Percentiles rank a stretch among this genome's conserved stretches.
These are phyloP conservation scores for Neurospora sp. DNA, from an alignment of 495 filamentous ascomycete species.

Conservation along the genomic window DNA sequence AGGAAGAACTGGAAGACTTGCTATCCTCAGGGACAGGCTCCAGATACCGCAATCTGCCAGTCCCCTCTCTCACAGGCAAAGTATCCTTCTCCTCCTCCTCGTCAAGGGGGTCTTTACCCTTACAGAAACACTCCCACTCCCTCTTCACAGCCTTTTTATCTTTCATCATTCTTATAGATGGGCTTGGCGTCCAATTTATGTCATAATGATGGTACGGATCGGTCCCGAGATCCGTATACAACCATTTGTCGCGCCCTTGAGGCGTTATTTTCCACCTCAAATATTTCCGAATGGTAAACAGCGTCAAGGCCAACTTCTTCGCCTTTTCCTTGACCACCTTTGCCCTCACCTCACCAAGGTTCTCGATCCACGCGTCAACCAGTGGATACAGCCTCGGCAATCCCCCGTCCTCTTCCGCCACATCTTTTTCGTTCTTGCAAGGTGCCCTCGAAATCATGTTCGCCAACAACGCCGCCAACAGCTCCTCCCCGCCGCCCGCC, in stretches of 20 bases:
- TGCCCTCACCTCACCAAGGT: not conserved
- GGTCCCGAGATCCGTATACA: not conserved
- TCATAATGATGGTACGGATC: not conserved
- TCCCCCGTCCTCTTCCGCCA: slow-evolving; percentile 7
- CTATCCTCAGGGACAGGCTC: not conserved
- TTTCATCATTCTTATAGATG: slow-evolving; percentile 10
- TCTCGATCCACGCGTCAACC: slow-evolving; percentile 33
- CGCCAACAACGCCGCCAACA: slow-evolving; percentile 28
- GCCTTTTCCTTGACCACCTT: not conserved
- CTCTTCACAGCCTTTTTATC: not conserved
- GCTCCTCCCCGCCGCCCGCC: slow-evolving; percentile 24
- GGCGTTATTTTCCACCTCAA: not conserved
- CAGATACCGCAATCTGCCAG: not conserved
- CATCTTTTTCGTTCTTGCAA: not conserved
- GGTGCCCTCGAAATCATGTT: slow-evolving; percentile 22
- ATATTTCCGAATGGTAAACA: not conserved
- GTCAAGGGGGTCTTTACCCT: not conserved
- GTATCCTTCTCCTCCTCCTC: not conserved
- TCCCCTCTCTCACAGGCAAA: not conserved
- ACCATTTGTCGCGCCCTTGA: not conserved
- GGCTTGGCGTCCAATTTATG: not conserved
- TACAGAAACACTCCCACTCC: not conserved
- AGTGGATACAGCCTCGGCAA: slow-evolving; percentile 23
- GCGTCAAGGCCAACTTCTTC: not conserved
- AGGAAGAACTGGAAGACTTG: not conserved